Percentiles rank a stretch among this genome's conserved stretches.
phyloP scores from a whole-genome alignment of 2,329 filamentous ascomycete genomes.

The Pseudocercospora eumusae region DNA sequence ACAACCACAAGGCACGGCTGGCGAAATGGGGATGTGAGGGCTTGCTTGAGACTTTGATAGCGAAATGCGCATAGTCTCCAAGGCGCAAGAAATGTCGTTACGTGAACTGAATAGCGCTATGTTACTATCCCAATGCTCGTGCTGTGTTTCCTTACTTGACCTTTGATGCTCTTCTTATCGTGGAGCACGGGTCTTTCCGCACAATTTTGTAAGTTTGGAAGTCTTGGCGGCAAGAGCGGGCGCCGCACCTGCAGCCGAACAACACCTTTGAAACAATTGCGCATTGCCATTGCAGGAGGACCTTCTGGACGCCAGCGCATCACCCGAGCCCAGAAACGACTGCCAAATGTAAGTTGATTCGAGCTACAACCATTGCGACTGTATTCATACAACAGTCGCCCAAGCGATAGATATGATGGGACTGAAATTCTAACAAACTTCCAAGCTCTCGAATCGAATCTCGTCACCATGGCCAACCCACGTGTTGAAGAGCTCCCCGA shows the following conservation, averaged over 20 bases:
- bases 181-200: not conserved
- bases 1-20: constrained; percentile 23
- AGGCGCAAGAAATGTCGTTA: constrained; percentile 22
- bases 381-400: not conserved
- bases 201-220: not conserved
- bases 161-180: not conserved
- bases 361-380: not conserved
- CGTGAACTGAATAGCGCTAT: constrained; percentile 23
- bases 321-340: constrained; percentile 19
- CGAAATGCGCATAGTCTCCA: constrained; percentile 30
- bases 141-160: not conserved
- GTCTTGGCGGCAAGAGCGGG: constrained; percentile 1
- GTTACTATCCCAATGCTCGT: not conserved
- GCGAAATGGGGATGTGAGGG: constrained; percentile 31
- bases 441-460: constrained; percentile 14
- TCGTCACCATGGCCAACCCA: constrained; percentile 79
- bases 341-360: constrained; percentile 24
- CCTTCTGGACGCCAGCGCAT: constrained; percentile 15
- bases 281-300: constrained; percentile 23
- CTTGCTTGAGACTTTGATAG: constrained; percentile 33
- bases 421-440: constrained; percentile 7
- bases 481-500: constrained; percentile 97
- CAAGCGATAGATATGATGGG: constrained; percentile 2
- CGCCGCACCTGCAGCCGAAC: not conserved
- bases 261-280: not conserved